phyloP scores from a whole-genome alignment of 768 basidiomycete species.

The Termitomyces sp. region DNA sequence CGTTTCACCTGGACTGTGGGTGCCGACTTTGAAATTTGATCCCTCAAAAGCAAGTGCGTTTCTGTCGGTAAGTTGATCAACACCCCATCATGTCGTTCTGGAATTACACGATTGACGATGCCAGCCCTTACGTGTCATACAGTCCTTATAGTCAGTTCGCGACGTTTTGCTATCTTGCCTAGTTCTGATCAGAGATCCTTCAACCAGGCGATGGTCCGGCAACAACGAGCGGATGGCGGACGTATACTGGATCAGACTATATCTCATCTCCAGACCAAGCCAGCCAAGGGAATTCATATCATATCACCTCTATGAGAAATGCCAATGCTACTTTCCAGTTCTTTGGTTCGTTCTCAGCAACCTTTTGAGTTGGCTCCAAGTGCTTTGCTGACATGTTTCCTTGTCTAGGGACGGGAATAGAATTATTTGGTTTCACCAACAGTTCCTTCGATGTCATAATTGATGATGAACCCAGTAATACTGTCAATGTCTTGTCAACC shows the following conservation, averaged over 20 bases:
- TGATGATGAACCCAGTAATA: constrained; percentile 11
- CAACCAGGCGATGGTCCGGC: constrained; percentile 13
- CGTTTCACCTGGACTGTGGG: constrained; percentile 9
- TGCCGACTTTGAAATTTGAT: neutral
- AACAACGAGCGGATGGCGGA: constrained; percentile 11
- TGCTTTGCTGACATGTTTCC: neutral
- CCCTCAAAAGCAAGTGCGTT: constrained; percentile 2
- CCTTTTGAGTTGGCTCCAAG: neutral
- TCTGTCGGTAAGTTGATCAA: constrained; percentile 9
- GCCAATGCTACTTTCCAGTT: constrained; percentile 19
- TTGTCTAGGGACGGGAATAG: constrained; percentile 13
- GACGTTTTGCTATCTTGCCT: neutral
- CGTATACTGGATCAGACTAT: constrained; percentile 14
- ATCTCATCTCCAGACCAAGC: constrained; percentile 11
- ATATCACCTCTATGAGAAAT: constrained; percentile 15
- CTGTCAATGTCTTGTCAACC: neutral
- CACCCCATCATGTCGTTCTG: constrained; percentile 20
- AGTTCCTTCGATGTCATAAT: constrained; percentile 18
- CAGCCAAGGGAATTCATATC: constrained; percentile 16
- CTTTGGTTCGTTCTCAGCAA: constrained; percentile 9
- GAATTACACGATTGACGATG: constrained; percentile 21
- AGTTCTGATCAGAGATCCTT: neutral
- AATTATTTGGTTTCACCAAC: constrained; percentile 14
- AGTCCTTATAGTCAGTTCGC: constrained; percentile 15
- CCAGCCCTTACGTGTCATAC: constrained; percentile 20